phyloP scores from a whole-genome alignment of 2,329 filamentous ascomycete genomes.

The Trichoderma koningii region DNA sequence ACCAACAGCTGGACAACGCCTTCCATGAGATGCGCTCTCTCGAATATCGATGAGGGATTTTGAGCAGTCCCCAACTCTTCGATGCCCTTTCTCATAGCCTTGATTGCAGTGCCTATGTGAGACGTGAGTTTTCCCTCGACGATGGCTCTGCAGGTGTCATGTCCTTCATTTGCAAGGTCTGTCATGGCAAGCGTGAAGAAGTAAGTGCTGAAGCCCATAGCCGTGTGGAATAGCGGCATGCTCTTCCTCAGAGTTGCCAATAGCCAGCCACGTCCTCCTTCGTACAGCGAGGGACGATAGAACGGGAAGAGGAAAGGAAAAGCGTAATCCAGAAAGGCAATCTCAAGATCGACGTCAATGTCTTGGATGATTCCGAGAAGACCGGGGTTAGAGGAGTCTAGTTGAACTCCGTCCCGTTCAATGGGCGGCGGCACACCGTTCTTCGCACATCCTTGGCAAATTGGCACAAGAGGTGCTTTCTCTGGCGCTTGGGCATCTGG shows the following conservation, averaged over 20 bases:
- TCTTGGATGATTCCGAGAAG: slow-evolving; percentile 10
- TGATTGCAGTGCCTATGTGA: slow-evolving; percentile 16
- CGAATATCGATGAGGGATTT: not conserved
- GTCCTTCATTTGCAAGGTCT: slow-evolving; percentile 26
- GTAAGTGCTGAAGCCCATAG: slow-evolving; percentile 52
- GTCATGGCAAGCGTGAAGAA: slow-evolving; percentile 47
- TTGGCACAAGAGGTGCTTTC: no score
- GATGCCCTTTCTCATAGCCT: slow-evolving; percentile 3
- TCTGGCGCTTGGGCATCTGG: not conserved
- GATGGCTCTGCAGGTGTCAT: not conserved
- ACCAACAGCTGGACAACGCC: slow-evolving; percentile 49
- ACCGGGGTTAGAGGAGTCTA: not conserved
- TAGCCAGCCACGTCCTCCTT: slow-evolving; percentile 56
- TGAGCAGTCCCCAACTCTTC: not conserved
- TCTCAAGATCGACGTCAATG: slow-evolving; percentile 17
- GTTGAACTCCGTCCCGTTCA: not conserved
- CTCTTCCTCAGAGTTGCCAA: slow-evolving; percentile 52
- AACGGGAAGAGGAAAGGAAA: slow-evolving; percentile 60
- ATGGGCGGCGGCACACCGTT: not conserved
- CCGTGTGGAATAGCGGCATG: slow-evolving; percentile 52
- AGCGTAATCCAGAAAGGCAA: slow-evolving; percentile 39
- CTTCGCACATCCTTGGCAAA: not conserved
- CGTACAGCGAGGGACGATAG: slow-evolving; percentile 51
- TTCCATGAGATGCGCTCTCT: slow-evolving; percentile 40
- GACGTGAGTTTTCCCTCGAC: not conserved